Evolutionary conservation across 192 early-diverging fungal species (phyloP), one percentile per base, ranked within the genome.

Genomic region (Helicostylum pulchrum): DNA sequence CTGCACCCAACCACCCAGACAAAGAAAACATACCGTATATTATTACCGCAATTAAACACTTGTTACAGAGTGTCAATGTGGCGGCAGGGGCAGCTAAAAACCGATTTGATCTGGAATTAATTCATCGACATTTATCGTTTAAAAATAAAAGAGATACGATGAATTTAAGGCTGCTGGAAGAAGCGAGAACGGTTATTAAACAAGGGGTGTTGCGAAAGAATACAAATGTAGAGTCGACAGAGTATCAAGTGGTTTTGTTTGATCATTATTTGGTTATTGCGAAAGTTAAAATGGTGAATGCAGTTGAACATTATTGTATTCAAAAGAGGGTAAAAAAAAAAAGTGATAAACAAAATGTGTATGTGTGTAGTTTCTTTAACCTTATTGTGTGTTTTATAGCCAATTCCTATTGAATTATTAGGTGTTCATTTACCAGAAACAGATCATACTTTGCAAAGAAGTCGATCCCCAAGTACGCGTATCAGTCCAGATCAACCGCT

Each of bases 41-140:
- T 17, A 74, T 92, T 7, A 71, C 60, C 23, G 80, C 81, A 21
- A 86, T 96, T 62, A 85, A 85, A 69, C 81, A 79, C 30, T 84
- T 93, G 69, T 78, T 96, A 49, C 70, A 75, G 51, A 81, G 78
- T 26, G 91, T 98, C 72, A 96, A 98, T 72, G 53, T 71, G 14
- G 93, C 92, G 68, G 87, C 92, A 1, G 96, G 96, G 9, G 88
- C 85, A 67, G 87, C 94, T 10, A 87, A 94, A 71, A 96, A 96
- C 75, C 73, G 80, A 11, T 84, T 96, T 68, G 89, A 92, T 64
- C 74, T 98, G 51, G 76, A 80, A 64, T 85, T 85, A 63, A 78
- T 97, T 21, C 80, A 91, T 58, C 80, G 88, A 12, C 59, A 73
- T 48, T 46, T 73, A 23, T 56, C 61, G 11, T 73, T 68, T 46